phyloP scores from a whole-genome alignment of 371 early-diverging fungal genomes.

The Actinomortierella wolfii region DNA sequence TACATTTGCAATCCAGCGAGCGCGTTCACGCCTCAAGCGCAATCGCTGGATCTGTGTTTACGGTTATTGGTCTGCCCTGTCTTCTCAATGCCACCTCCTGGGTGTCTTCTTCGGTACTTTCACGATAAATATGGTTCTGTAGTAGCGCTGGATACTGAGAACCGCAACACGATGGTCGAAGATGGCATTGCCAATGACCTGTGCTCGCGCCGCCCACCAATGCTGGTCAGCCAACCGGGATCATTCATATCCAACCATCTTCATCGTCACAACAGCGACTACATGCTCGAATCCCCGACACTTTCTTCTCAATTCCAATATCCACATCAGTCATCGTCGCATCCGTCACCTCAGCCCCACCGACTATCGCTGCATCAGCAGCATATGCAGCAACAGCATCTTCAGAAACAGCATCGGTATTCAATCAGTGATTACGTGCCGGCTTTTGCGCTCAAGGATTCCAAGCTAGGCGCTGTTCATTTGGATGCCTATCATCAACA shows the following conservation, averaged over 20 bases:
- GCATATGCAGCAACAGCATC: too few relatives aligned
- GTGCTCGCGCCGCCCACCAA: conserved; percentile 24
- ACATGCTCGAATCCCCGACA: conserved; percentile 11
- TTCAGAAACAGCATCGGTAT: too few relatives aligned
- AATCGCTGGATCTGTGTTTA: conserved; percentile 35
- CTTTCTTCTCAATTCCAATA: neutral
- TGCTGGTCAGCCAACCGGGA: conserved; percentile 23
- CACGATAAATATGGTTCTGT: conserved; percentile 24
- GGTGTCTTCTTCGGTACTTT: conserved; percentile 22
- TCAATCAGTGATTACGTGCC: too few relatives aligned
- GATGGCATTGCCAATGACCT: conserved; percentile 44
- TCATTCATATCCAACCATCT: conserved; percentile 2
- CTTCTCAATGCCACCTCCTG: conserved; percentile 38
- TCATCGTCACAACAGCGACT: conserved; percentile 18
- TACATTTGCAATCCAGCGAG: conserved; percentile 19
- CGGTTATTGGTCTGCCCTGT: conserved; percentile 32
- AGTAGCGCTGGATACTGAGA: conserved; percentile 8
- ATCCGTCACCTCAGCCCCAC: too few relatives aligned
- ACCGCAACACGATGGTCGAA: conserved; percentile 40
- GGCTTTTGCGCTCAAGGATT: too few relatives aligned
- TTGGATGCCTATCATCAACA: too few relatives aligned
- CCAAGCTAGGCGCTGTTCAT: too few relatives aligned
- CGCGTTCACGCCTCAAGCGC: conserved; percentile 27
- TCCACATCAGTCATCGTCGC: too few relatives aligned
- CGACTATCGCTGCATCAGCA: too few relatives aligned